Evolutionary conservation across 176 grass and related monocot genomes (phyloP).

Genomic region (Oryza glaberrima): DNA sequence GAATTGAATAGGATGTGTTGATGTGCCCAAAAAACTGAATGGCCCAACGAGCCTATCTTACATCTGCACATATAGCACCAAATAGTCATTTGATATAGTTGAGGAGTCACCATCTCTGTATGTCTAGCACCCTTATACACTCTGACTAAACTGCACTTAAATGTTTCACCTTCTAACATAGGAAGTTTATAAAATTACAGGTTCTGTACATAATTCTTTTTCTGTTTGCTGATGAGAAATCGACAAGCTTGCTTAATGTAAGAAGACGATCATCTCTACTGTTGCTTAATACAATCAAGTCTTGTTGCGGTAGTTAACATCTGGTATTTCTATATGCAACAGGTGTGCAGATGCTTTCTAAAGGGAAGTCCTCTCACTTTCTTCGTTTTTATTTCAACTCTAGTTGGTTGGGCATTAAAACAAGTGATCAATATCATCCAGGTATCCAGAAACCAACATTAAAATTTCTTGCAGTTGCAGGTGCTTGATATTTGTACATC

Average conservation of each 20-base stretch:
- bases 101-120: background rate
- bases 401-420: slow-evolving; percentile 80
- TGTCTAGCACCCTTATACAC: background rate
- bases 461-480: slow-evolving; percentile 12
- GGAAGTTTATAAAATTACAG: slow-evolving; percentile 46
- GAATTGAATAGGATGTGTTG: background rate
- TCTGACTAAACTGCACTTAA: background rate
- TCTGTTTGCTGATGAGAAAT: slow-evolving; percentile 70
- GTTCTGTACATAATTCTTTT: slow-evolving; percentile 92
- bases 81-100: background rate
- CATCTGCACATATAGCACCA: background rate
- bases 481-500: background rate
- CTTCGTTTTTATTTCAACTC: slow-evolving; percentile 64
- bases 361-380: slow-evolving; percentile 50
- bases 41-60: background rate
- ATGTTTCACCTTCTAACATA: slow-evolving; percentile 15
- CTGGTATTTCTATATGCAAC: slow-evolving; percentile 29
- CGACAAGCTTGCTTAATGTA: slow-evolving; percentile 67
- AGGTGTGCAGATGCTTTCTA: slow-evolving; percentile 57
- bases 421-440: slow-evolving; percentile 88
- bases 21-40: background rate
- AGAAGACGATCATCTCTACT: slow-evolving; percentile 35
- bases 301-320: background rate
- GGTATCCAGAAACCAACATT: slow-evolving; percentile 36
- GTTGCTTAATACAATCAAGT: background rate